A percentile compares a stretch with the other conserved stretches of the same genome.
phyloP scores from a whole-genome alignment of 2,329 filamentous ascomycete species.

The Sclerotinia nivalis region DNA sequence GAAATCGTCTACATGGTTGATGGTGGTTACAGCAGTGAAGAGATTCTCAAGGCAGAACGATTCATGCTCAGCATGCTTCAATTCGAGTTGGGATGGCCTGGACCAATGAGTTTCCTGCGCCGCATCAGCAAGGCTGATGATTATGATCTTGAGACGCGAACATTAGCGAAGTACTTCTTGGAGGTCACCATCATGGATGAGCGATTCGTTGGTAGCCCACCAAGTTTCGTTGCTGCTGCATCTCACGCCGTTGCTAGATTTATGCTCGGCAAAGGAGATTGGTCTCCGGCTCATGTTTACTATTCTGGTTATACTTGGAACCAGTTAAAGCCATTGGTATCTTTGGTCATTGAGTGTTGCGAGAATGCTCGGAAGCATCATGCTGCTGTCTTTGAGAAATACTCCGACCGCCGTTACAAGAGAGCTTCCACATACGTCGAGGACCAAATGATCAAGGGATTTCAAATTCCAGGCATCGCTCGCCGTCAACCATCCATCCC shows the following conservation, averaged over 20 bases:
- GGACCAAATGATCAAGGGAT: constrained; percentile 65
- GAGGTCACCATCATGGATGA: constrained; percentile 98
- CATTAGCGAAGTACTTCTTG: constrained; percentile 95
- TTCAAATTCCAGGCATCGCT: constrained; percentile 45
- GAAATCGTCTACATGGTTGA: constrained; percentile 99
- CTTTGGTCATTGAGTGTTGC: constrained; percentile 84
- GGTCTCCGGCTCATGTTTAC: constrained; percentile 82
- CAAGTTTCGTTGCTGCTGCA: constrained; percentile 87
- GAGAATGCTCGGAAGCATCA: constrained; percentile 80
- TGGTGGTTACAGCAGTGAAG: constrained; percentile 80
- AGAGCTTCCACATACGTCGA: constrained; percentile 79
- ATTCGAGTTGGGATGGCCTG: constrained; percentile 97
- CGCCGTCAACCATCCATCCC: constrained; percentile 19
- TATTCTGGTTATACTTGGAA: constrained; percentile 91
- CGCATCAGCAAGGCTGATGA: constrained; percentile 98
- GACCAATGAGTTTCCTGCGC: constrained; percentile 96
- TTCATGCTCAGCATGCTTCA: constrained; percentile 98
- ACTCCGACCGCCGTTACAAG: constrained; percentile 84
- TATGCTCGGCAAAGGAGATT: constrained; percentile 87
- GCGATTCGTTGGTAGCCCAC: constrained; percentile 86
- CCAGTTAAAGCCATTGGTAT: constrained; percentile 77
- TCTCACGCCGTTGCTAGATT: constrained; percentile 88
- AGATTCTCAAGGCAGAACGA: constrained; percentile 94
- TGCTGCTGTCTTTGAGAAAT: constrained; percentile 86
- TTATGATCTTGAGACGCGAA: constrained; percentile 93